Evolutionary conservation across 148 eudicot genomes (phyloP).

Genomic region (Silene uniflora): DNA sequence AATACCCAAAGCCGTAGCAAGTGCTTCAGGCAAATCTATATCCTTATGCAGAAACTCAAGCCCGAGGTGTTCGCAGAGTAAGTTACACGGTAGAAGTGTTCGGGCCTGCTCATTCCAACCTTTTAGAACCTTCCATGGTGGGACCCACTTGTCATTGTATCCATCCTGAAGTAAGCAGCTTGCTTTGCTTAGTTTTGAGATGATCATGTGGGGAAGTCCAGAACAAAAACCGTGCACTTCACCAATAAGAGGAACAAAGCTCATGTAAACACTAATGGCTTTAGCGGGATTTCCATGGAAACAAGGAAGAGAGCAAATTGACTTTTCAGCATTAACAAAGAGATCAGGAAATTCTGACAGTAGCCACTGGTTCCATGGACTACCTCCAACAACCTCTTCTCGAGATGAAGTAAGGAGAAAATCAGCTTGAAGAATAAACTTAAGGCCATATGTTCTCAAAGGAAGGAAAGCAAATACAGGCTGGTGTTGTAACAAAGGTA

Average conservation of each 20-base stretch:
- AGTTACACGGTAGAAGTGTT: slow-evolving; percentile 53
- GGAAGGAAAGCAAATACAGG: slow-evolving; percentile 98
- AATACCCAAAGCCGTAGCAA: slow-evolving; percentile 70
- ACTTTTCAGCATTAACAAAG: slow-evolving; percentile 67
- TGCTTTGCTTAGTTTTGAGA: slow-evolving; percentile 67
- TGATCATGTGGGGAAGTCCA: slow-evolving; percentile 70
- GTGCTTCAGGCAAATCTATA: slow-evolving; percentile 54
- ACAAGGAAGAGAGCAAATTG: slow-evolving; percentile 67
- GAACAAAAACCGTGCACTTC: slow-evolving; percentile 93
- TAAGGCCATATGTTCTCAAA: slow-evolving; percentile 80
- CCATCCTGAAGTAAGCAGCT: slow-evolving; percentile 81
- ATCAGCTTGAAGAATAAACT: slow-evolving; percentile 92
- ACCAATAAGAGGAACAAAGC: slow-evolving; percentile 83
- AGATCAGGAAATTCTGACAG: slow-evolving; percentile 74
- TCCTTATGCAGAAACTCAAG: slow-evolving; percentile 63
- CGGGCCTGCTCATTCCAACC: slow-evolving; percentile 64
- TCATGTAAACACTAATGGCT: slow-evolving; percentile 74
- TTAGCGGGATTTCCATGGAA: slow-evolving; percentile 59
- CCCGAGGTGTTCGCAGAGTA: slow-evolving; percentile 70
- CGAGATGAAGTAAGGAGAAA: slow-evolving; percentile 95
- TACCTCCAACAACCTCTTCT: slow-evolving; percentile 92
- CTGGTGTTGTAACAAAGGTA: slow-evolving; percentile 65
- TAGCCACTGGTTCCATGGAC: slow-evolving; percentile 95
- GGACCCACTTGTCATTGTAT: slow-evolving; percentile 58
- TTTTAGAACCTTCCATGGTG: slow-evolving; percentile 80